Evolutionary conservation across 805 yeast species (phyloP).

Genomic region (Kodamaea fukazawae): DNA sequence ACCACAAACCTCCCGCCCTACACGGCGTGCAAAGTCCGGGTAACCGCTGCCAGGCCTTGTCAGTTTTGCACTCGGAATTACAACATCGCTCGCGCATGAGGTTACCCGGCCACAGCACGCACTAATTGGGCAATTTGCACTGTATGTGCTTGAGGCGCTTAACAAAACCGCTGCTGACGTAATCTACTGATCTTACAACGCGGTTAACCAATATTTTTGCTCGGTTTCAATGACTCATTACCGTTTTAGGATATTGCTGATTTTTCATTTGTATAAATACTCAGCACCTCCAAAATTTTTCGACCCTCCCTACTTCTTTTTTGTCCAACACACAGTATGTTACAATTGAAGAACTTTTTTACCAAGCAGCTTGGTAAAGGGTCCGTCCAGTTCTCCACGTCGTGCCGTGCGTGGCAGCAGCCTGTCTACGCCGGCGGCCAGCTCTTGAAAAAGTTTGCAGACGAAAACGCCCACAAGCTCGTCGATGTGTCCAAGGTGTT

Average conservation of each 20-base stretch:
- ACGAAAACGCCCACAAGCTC: constrained; percentile 59
- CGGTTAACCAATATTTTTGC: constrained; percentile 21
- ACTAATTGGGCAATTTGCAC: too few relatives aligned
- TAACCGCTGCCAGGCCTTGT: constrained; percentile 7
- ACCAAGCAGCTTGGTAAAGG: constrained; percentile 3
- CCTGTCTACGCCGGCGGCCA: constrained; percentile 61
- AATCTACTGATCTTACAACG: constrained; percentile 15
- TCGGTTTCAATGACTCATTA: constrained; percentile 25
- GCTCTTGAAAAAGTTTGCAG: constrained; percentile 53
- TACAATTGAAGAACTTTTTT: constrained; percentile 10
- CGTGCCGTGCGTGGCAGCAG: constrained; percentile 10
- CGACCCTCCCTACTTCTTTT: background rate
- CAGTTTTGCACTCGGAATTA: too few relatives aligned
- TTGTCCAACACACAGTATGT: constrained; percentile 5
- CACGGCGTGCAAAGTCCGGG: too few relatives aligned
- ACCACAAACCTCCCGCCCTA: too few relatives aligned
- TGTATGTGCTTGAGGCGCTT: too few relatives aligned
- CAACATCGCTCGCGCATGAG: too few relatives aligned
- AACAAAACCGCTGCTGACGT: background rate
- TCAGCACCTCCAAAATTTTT: constrained; percentile 1
- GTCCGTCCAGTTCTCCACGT: constrained; percentile 7
- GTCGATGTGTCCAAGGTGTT: constrained; percentile 87
- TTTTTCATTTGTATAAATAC: constrained; percentile 15
- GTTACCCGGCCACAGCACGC: too few relatives aligned
- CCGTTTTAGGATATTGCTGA: constrained; percentile 25